Percentiles rank a stretch among this genome's conserved stretches.
Conservation (phyloP, 2,329 filamentous ascomycete species). For the Xylariaceae sp. region DNA sequence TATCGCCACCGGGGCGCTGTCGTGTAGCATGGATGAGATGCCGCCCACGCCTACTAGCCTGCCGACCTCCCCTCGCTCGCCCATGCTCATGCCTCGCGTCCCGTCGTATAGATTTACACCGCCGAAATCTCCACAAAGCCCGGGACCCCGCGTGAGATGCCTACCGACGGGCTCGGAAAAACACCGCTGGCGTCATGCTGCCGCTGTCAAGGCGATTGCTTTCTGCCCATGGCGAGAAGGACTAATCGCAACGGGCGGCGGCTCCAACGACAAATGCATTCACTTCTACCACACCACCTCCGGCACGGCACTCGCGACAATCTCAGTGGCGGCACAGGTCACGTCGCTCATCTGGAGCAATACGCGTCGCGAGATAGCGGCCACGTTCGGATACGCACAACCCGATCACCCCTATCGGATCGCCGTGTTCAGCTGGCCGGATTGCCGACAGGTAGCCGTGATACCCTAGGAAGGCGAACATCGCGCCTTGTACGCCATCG, state of each 20-base stretch:
- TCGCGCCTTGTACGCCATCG: constrained; percentile 80
- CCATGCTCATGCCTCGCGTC: background rate
- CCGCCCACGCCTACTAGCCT: background rate
- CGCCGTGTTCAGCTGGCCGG: constrained; percentile 91
- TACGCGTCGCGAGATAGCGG: constrained; percentile 80
- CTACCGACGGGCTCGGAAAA: constrained; percentile 56
- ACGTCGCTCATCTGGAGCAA: constrained; percentile 89
- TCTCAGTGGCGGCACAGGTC: constrained; percentile 88
- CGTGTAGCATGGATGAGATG: too few relatives aligned
- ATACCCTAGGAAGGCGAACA: constrained; percentile 80
- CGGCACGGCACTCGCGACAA: constrained; percentile 80
- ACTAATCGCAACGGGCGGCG: constrained; percentile 84
- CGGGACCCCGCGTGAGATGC: constrained; percentile 38
- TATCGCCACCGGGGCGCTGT: too few relatives aligned
- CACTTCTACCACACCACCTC: constrained; percentile 90
- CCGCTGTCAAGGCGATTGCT: constrained; percentile 92
- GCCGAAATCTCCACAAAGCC: too few relatives aligned
- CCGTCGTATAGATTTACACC: background rate
- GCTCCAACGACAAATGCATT: constrained; percentile 90
- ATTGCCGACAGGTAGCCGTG: constrained; percentile 77
- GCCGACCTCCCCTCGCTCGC: background rate
- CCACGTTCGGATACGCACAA: constrained; percentile 90
- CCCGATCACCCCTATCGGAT: constrained; percentile 86
- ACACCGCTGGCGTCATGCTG: constrained; percentile 73
- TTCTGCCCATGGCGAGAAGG: constrained; percentile 93